phyloP scores from a whole-genome alignment of 805 yeast species.

The Candida andamanensis region DNA sequence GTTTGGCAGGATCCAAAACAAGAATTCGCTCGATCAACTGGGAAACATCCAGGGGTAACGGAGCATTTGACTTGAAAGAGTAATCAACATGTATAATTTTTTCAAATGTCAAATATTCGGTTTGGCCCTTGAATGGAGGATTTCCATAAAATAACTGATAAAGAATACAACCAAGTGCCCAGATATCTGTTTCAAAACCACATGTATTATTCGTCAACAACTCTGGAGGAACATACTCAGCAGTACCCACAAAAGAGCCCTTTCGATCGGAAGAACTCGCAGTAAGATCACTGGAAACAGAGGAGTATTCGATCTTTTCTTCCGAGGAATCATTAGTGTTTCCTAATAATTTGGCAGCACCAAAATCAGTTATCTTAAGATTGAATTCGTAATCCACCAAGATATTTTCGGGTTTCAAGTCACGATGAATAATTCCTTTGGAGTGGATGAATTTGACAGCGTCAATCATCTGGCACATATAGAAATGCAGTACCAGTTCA shows the following conservation, averaged over 20 bases:
- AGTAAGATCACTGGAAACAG: slow-evolving; percentile 9
- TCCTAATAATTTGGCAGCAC: slow-evolving; percentile 82
- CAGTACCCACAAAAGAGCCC: slow-evolving; percentile 84
- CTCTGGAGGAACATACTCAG: slow-evolving; percentile 91
- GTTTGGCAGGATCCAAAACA: slow-evolving; percentile 25
- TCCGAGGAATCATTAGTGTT: slow-evolving; percentile 21
- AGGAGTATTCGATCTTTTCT: slow-evolving; percentile 27
- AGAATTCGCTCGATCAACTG: slow-evolving; percentile 28
- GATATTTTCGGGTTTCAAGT: slow-evolving; percentile 91
- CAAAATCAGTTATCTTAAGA: slow-evolving; percentile 91
- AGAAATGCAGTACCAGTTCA: slow-evolving; percentile 72
- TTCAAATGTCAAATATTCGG: slow-evolving; percentile 84
- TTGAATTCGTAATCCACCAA: slow-evolving; percentile 80
- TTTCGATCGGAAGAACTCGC: slow-evolving; percentile 30
- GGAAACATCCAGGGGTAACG: slow-evolving; percentile 25
- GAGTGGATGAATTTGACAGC: slow-evolving; percentile 85
- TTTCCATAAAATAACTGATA: slow-evolving; percentile 77
- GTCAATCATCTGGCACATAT: slow-evolving; percentile 83
- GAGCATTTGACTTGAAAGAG: slow-evolving; percentile 32
- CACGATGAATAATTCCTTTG: slow-evolving; percentile 88
- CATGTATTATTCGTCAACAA: slow-evolving; percentile 70
- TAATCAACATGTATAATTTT: slow-evolving; percentile 77
- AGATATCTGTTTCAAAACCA: slow-evolving; percentile 80
- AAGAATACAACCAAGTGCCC: slow-evolving; percentile 91
- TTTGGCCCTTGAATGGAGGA: slow-evolving; percentile 86